Base-by-base conservation (phyloP, 495 filamentous ascomycete genomes). In the Hypoxylon fuscum region DNA sequence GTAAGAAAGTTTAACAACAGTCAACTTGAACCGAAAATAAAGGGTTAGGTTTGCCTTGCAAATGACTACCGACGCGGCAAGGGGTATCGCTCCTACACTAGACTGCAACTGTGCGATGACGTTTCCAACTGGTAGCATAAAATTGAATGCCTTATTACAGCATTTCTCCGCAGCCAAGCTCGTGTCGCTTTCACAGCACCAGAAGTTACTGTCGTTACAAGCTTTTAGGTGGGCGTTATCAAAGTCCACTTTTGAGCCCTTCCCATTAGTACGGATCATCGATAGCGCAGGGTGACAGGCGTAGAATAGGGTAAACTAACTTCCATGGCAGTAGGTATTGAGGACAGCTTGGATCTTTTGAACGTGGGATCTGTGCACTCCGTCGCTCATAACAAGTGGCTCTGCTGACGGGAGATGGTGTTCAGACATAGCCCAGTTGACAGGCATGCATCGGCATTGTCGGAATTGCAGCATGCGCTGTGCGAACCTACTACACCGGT, bases 281-380 rank as follows among this genome's bases (percentile, higher is more conserved):
- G 37, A 31, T 21, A n/a, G 21, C 10, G 20, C 9, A 9, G 12
- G n/a, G 41, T 40, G 60, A 1, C 55, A 43, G 29, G 43, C 37
- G 12, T 50, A 62, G 15, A 14, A 14, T 41, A 37, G 18, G 23
- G 21, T 12, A 20, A 10, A 68, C 66, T 61, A 12, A 68, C 66
- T 29, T 23, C 61, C 61, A 14, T 44, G 56, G 18, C 71, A 74
- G 45, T 72, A 74, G n/a, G n/a, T n/a, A n/a, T 12, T 69, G 67
- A 10, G 71, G 71, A 47, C 71, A 74, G 14, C 62, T 60, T 8
- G 66, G 57, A 46, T 74, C 69, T 37, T 62, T 55, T n/a, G 14
- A 70, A 70, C 6, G 64, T 68, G 1, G 69, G 48, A 48, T 74
- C 69, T 11, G 71, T 74, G 45, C 71, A 72, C 20, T 61, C 71